Evolutionary conservation across 805 yeast genomes (phyloP), one percentile per base, ranked within the genome.

Genomic region (Dipodascus geniculatus): DNA sequence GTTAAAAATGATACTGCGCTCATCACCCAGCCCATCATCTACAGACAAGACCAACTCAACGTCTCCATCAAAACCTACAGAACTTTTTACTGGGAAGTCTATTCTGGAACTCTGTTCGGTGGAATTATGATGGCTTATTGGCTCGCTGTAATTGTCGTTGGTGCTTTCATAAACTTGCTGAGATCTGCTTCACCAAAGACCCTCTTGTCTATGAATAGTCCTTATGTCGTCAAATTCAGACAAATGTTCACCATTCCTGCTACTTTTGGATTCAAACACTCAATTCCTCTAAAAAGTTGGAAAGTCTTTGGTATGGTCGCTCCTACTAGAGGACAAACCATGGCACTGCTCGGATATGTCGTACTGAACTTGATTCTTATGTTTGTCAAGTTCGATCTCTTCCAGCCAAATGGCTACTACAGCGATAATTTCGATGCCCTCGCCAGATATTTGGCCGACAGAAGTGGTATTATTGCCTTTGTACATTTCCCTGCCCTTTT

Each of bases 391-490:
- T 47, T 14, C 19, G 49, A 47, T 47, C n/a, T 47, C 11, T 47
- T 47, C 28, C 19, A 14, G 28, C 49, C 49, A 3, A 47, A 47
- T 47, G 14, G 19, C 19, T 23, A 47, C 9, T 47, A 22, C n/a
- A 23, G 9, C 4, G 4, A 6, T 4, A 47, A 9, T 47, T 9
- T 16, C 8, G 6, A 22, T 14, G 19, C 14, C 14, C 19, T 47
- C 17, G 23, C n/a, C 11, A 65, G 78, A 28, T 74, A 66, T 57
- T 58, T 68, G 49, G 75, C 77, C 3, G 93, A 79, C 58, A 70
- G 87, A 60, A 60, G 81, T 1, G 85, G 81, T 1, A 72, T 81
- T 23, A 61, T 79, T 48, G 64, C 73, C 2, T 70, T 74, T n/a
- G 87, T 70, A 3, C 69, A 78, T 63, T 52, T 71, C 0, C 69